Evolutionary conservation across 495 filamentous ascomycete genomes (phyloP), one percentile per base, ranked within the genome.

Genomic region (Jackrogersella multiformis): DNA sequence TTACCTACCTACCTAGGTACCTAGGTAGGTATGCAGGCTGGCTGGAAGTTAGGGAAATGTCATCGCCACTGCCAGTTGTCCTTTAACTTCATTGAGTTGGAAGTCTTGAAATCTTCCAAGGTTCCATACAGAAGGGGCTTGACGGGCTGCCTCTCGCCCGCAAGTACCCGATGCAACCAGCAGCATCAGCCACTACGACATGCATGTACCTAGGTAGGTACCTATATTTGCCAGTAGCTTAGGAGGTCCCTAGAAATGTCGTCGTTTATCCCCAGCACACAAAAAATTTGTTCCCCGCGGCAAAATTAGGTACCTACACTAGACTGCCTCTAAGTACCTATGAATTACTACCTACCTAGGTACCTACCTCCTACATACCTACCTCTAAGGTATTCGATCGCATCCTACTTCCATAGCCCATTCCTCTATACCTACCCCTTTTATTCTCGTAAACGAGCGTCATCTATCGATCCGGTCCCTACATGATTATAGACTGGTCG

Each of bases 31-130:
- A n/a, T n/a, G n/a, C n/a, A n/a, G n/a, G n/a, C n/a, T n/a, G n/a
- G n/a, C n/a, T n/a, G 10, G n/a, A 36, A 35, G 15, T 32, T 45
- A 39, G 26, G 28, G 41, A 6, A 41, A 10, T 4, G 34, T 62
- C 67, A 66, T 51, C 56, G 67, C 61, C 67, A 70, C 67, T 70
- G 61, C 57, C 61, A 62, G 67, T 59, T 70, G 67, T 70, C 67
- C 20, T 66, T 70, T 52, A 65, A 34, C 38, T 63, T 32, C 45
- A 30, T 49, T 24, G 26, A 9, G 32, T 16, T 5, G n/a, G 2
- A 32, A 10, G 45, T 13, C 23, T 18, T 30, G 4, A 30, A 30
- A 49, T 16, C 16, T 32, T 13, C 26, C 26, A 30, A 30, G 7
- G 3, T 30, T 30, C 7, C 26, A 30, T 30, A n/a, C n/a, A 48